Percentiles rank a stretch among this genome's conserved stretches.
phyloP scores from a whole-genome alignment of 352 stramenopile genomes.

The Elongisporangium anandrum region DNA sequence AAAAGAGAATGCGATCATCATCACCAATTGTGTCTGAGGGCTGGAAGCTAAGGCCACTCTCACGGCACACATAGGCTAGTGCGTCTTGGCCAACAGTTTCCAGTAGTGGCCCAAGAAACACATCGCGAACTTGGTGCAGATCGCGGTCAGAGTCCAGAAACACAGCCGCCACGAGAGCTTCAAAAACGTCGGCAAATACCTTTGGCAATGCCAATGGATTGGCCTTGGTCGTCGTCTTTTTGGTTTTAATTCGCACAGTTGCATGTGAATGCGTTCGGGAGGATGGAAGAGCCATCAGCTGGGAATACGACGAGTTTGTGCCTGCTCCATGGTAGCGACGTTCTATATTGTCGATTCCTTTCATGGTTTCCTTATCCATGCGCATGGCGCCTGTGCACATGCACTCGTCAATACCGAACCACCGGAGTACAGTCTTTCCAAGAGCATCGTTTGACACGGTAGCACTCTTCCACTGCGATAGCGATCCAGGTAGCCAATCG shows the following conservation, averaged over 20 bases:
- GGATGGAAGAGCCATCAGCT: no score
- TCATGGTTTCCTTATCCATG: slow-evolving; percentile 65
- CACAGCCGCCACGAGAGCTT: slow-evolving; percentile 82
- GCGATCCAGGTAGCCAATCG: slow-evolving; percentile 69
- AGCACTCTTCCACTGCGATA: slow-evolving; percentile 82
- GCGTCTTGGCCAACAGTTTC: slow-evolving; percentile 70
- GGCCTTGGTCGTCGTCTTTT: slow-evolving; percentile 11
- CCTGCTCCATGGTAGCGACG: slow-evolving; percentile 28
- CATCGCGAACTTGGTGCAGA: slow-evolving; percentile 65
- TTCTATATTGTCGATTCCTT: slow-evolving; percentile 38
- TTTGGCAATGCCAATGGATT: slow-evolving; percentile 65
- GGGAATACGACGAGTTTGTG: no score
- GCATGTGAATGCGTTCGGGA: no score
- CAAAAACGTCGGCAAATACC: slow-evolving; percentile 85
- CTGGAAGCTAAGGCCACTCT: slow-evolving; percentile 52
- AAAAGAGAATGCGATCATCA: no score
- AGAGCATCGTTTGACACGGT: slow-evolving; percentile 84
- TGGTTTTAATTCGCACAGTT: no score
- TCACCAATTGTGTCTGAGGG: no score
- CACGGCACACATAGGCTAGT: slow-evolving; percentile 64
- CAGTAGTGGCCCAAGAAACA: slow-evolving; percentile 80
- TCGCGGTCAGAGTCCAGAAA: slow-evolving; percentile 79
- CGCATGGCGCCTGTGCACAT: slow-evolving; percentile 59
- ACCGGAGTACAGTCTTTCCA: slow-evolving; percentile 74
- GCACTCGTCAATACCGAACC: slow-evolving; percentile 80